Evolutionary conservation across 2,329 filamentous ascomycete genomes (phyloP), one percentile per base, ranked within the genome.

Genomic region (Fonsecaea pedrosoi): DNA sequence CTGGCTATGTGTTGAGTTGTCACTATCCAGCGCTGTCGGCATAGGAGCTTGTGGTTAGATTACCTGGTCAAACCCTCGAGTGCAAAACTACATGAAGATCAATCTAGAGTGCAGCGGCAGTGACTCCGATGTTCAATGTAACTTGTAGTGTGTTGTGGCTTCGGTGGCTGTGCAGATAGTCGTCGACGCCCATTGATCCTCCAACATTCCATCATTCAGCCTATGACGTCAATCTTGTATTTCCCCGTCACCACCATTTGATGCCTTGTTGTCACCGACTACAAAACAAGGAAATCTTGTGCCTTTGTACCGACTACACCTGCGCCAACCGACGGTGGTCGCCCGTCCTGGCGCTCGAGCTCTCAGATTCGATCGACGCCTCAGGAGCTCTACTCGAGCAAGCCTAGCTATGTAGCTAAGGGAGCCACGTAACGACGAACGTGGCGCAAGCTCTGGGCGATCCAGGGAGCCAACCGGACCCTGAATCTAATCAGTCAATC

Each of bases 401-500:
- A 25, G 25, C 25, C 25, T 25, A 25, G 25, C 25, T 25, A 25
- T 25, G 25, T 2, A 25, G 25, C 25, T 25, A 25, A 25, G 25
- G 3, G 25, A 25, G 60, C 50, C 60, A 56, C 60, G 60, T 56
- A 62, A 42, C 37, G 12, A 34, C 34, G 21, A 34, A 18, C 18
- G 60, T 62, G 60, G 60, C 60, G 60, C 60, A 62, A 42, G 53
- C 30, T 56, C 53, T 62, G 38, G 60, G 35, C 60, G 53, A n/a
- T 10, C 18, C 7, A 50, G 3, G 40, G 25, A 25, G 25, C 1
- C 25, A 25, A 2, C 25, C 58, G 8, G 30, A 9, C 15, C 34
- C 18, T 55, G n/a, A 25, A 15, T 30, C 60, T 53, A 62, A 38
- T 62, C 21, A 53, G 15, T 34, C 25, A 25, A 25, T 25, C 25